phyloP scores from a whole-genome alignment of 2,329 filamentous ascomycete species.

The Calonectria multiphialidica region DNA sequence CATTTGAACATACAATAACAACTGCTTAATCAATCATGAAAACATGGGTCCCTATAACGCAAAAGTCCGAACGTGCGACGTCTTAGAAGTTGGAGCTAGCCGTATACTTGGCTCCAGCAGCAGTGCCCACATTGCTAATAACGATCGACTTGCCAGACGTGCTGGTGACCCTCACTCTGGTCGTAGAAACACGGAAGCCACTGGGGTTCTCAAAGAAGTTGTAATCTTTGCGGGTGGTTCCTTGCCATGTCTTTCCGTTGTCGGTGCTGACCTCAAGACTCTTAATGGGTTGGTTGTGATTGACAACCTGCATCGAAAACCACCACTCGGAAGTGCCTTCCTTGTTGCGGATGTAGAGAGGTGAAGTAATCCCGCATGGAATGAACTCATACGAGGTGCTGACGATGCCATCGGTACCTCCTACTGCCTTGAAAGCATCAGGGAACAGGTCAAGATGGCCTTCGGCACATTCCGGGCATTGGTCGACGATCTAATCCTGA shows the following conservation, averaged over 20 bases:
- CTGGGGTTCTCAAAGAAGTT: slow-evolving; percentile 72
- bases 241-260: slow-evolving; percentile 69
- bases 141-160: slow-evolving; percentile 62
- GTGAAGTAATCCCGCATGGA: slow-evolving; percentile 56
- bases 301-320: slow-evolving; percentile 69
- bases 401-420: slow-evolving; percentile 51
- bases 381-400: slow-evolving; percentile 51
- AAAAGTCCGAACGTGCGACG: too few relatives aligned
- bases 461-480: slow-evolving; percentile 56
- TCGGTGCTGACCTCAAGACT: slow-evolving; percentile 72
- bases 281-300: slow-evolving; percentile 68
- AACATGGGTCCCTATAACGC: too few relatives aligned
- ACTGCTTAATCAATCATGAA: too few relatives aligned
- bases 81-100: slow-evolving; percentile 48
- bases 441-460: slow-evolving; percentile 60
- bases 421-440: slow-evolving; percentile 54
- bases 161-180: slow-evolving; percentile 69
- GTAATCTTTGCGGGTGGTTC: slow-evolving; percentile 65
- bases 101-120: slow-evolving; percentile 43
- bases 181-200: slow-evolving; percentile 66
- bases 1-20: too few relatives aligned
- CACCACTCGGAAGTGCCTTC: slow-evolving; percentile 55
- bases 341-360: slow-evolving; percentile 58
- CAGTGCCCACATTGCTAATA: slow-evolving; percentile 64
- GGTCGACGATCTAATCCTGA: slow-evolving; percentile 53